phyloP scores from a whole-genome alignment of 257 asterid genomes.

The Henckelia pumila region DNA sequence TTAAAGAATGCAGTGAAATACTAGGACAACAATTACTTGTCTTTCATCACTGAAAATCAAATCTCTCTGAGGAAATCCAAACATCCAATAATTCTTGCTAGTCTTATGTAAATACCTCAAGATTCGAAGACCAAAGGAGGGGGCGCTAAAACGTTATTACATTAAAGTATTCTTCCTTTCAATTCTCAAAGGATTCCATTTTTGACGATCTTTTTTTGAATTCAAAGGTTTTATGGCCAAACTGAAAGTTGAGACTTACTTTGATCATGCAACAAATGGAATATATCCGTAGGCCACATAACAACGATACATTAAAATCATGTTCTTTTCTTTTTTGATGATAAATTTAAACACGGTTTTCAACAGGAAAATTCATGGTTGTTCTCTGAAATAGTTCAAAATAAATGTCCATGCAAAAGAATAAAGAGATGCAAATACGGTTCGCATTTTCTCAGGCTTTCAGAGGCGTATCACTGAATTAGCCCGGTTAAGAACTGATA shows the following conservation, averaged over 20 bases:
- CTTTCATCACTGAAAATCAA: too few relatives aligned
- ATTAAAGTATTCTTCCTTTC: background rate
- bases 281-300: background rate
- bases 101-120: too few relatives aligned
- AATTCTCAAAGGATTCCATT: background rate
- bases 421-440: background rate
- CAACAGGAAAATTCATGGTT: background rate
- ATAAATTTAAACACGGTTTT: background rate
- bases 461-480: background rate
- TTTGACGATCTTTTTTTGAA: background rate
- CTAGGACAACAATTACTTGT: too few relatives aligned
- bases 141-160: too few relatives aligned
- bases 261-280: background rate
- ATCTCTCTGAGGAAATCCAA: too few relatives aligned
- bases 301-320: background rate
- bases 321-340: background rate
- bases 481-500: background rate
- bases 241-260: background rate
- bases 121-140: too few relatives aligned
- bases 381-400: background rate
- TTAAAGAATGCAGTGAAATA: too few relatives aligned
- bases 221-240: slow-evolving; percentile 3
- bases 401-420: background rate
- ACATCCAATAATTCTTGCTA: too few relatives aligned
- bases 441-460: background rate